Percentiles rank a stretch among this genome's conserved stretches.
Conservation (phyloP, 208 protist genomes). For the Phytomonas serpens region DNA sequence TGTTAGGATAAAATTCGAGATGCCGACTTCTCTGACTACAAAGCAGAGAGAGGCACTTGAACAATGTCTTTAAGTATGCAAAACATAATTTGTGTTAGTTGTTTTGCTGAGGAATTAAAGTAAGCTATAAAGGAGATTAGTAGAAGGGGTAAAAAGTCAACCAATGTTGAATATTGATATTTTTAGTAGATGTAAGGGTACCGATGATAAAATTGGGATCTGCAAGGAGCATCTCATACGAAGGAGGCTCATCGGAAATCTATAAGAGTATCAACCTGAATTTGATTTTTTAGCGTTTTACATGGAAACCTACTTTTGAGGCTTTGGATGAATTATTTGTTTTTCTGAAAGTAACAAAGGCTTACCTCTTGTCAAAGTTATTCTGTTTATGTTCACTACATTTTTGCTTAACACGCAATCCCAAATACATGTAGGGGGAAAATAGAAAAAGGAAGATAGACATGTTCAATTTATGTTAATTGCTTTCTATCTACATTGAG, state of each 20-base stretch:
- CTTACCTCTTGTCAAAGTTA: background rate
- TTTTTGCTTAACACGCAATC: background rate
- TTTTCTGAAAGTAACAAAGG: background rate
- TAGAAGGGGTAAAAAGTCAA: background rate
- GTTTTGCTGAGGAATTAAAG: background rate
- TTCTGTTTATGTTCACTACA: conserved; percentile 1
- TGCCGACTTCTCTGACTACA: conserved; percentile 56
- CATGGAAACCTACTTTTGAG: background rate
- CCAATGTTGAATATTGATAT: background rate
- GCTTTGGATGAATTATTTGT: background rate
- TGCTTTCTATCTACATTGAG: conserved; percentile 16
- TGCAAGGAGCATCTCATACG: background rate
- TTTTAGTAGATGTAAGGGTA: background rate
- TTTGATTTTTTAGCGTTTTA: background rate
- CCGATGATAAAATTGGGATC: background rate
- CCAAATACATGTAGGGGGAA: conserved; percentile 2
- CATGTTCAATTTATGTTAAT: conserved; percentile 3
- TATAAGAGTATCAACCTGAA: background rate
- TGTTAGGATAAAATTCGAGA: conserved; percentile 64
- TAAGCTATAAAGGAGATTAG: background rate
- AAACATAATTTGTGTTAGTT: background rate
- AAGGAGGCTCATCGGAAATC: background rate
- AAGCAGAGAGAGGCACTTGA: conserved; percentile 28
- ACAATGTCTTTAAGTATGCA: conserved; percentile 12
- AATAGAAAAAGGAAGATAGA: conserved; percentile 8